These are phyloP conservation scores for Thamnidium elegans DNA, from an alignment of 192 early-diverging fungal genomes.

Conservation along the genomic window DNA sequence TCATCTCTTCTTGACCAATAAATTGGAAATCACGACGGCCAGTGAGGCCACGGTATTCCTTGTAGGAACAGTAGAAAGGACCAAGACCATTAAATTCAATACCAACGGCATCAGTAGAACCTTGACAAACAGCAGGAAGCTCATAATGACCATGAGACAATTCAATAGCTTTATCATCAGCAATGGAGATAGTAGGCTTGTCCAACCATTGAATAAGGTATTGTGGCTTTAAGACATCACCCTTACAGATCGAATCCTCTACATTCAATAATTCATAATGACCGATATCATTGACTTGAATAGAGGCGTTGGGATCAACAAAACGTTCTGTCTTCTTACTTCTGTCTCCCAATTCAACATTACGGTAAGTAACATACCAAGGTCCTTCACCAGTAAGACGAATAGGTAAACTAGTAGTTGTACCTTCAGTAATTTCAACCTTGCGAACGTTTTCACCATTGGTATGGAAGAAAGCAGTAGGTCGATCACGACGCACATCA, in stretches of 20 bases:
- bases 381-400: constrained; percentile 44
- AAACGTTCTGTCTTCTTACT: constrained; percentile 2
- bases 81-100: constrained; percentile 34
- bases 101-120: constrained; percentile 32
- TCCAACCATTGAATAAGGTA: constrained; percentile 26
- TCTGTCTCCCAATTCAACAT: constrained; percentile 7
- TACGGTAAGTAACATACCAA: constrained; percentile 39
- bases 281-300: constrained; percentile 35
- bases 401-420: constrained; percentile 32
- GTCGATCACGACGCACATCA: constrained; percentile 43
- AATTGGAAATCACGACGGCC: constrained; percentile 8
- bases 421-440: constrained; percentile 32
- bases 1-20: constrained; percentile 20
- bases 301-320: constrained; percentile 28
- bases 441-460: constrained; percentile 9
- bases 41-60: not conserved
- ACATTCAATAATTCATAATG: constrained; percentile 40
- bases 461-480: constrained; percentile 39
- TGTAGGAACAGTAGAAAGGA: constrained; percentile 32
- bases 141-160: constrained; percentile 20
- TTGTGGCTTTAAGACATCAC: constrained; percentile 32
- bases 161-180: constrained; percentile 22
- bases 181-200: constrained; percentile 27
- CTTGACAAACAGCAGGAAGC: constrained; percentile 36
- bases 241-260: constrained; percentile 39